Base-by-base conservation (phyloP, 1,284 basidiomycete species). In the Ustilago loliicola region DNA sequence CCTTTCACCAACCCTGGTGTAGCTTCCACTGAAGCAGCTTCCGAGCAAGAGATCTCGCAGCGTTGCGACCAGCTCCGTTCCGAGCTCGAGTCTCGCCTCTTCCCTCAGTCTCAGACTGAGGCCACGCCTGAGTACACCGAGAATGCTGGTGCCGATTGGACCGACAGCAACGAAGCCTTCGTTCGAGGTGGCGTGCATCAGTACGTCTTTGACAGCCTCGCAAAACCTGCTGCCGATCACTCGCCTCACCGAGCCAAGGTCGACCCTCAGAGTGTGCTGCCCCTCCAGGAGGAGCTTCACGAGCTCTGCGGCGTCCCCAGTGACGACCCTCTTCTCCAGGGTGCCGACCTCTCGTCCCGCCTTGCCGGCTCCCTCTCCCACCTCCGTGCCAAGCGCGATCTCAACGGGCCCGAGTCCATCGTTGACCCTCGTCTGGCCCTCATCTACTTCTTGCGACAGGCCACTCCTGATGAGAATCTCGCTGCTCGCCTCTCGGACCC, bases 231-330 rank as follows among this genome's bases (percentile, higher is more conserved):
- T 0, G 32, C 50, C 34, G 62, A 56, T 4, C 72, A 50, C 23
- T 9, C 65, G 6, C 21, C 65, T 25, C 70, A 61, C 27, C 59
- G 68, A 42, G 66, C 69, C 54, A 57, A 72, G 25, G 60, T 72
- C 1, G 69, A 77, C 52, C 42, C 69, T 17, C 21, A 53, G 45
- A 53, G 23, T 30, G 45, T 78, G 23, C 51, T 67, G 32, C 66
- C 77, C 13, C 71, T 81, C 17, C 80, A 81, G 66, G 67, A 80
- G 51, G 78, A 80, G 45, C 64, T 81, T n/a, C 77, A 80, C 66
- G 63, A 77, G 42, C 66, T 73, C 38, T 81, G 80, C 62, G 61
- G 66, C 29, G 78, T 77, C 11, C 77, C 80, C 23, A 63, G 64
- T 1, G 80, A 81, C 36, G 74, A 79, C 30, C 75, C 79, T 2